Evolutionary conservation across 2,329 filamentous ascomycete species (phyloP).

Genomic region (Keithomyces neogunnii): DNA sequence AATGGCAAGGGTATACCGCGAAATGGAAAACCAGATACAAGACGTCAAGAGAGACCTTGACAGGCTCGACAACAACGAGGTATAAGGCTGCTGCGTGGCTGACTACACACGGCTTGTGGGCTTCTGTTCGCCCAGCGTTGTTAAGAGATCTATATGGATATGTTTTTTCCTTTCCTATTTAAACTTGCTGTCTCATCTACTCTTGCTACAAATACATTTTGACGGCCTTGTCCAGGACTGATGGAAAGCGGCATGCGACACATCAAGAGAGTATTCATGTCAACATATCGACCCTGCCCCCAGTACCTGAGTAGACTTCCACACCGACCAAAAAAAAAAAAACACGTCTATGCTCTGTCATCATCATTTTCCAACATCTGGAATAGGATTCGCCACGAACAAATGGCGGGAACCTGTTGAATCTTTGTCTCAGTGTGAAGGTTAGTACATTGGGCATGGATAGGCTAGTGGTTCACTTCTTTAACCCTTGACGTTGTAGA

Average conservation of each 20-base stretch:
- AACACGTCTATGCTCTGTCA: not conserved
- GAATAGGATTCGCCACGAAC: not conserved
- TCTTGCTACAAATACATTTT: slow-evolving; percentile 1
- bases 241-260: not conserved
- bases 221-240: not conserved
- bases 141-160: too few relatives aligned
- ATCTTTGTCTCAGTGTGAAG: not conserved
- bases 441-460: not conserved
- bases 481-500: slow-evolving; percentile 74
- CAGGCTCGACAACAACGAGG: slow-evolving; percentile 15
- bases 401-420: not conserved
- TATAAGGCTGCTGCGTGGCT: not conserved
- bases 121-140: too few relatives aligned
- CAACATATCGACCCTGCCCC: not conserved
- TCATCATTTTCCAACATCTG: not conserved
- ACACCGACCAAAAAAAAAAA: not conserved
- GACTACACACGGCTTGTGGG: not conserved
- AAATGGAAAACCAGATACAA: slow-evolving; percentile 40
- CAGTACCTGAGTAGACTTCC: not conserved
- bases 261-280: not conserved
- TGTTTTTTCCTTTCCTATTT: not conserved
- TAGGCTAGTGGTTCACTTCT: not conserved
- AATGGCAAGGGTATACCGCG: slow-evolving; percentile 41
- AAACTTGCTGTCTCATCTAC: not conserved
- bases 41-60: slow-evolving; percentile 41